A percentile compares a stretch with the other conserved stretches of the same genome.
phyloP scores from a whole-genome alignment of 495 filamentous ascomycete genomes.

The Neurospora sp. region DNA sequence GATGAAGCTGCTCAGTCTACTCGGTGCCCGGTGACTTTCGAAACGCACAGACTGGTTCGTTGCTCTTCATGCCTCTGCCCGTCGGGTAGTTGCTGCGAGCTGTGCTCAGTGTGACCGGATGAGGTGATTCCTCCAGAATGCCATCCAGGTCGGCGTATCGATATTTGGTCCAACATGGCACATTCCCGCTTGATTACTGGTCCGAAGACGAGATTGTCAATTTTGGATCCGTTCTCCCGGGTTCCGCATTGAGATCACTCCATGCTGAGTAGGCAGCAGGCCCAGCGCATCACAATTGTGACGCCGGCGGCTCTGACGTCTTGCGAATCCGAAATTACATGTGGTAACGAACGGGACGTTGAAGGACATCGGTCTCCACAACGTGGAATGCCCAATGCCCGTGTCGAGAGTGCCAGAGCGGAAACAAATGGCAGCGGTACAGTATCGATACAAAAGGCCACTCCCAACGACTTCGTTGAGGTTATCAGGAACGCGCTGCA shows the following conservation, averaged over 20 bases:
- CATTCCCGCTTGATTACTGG: not conserved
- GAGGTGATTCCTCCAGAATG: not conserved
- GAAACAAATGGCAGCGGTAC: not conserved
- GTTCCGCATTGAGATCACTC: not conserved
- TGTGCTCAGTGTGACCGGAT: not conserved
- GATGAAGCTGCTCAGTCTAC: not conserved
- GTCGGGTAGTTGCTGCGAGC: not conserved
- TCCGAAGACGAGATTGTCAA: not conserved
- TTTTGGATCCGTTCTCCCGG: not conserved
- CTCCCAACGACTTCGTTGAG: not conserved
- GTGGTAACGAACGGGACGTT: not conserved
- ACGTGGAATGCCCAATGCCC: not conserved
- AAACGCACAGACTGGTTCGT: not conserved
- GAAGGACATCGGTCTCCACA: not conserved
- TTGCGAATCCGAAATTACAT: not conserved
- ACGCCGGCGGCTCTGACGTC: not conserved
- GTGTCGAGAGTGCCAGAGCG: not conserved
- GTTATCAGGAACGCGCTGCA: not conserved
- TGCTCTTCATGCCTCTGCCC: not conserved
- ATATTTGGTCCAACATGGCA: not conserved
- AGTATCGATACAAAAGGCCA: not conserved
- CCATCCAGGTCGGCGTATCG: not conserved
- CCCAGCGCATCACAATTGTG: not conserved
- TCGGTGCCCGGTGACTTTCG: not conserved
- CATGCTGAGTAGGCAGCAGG: not conserved